Evolutionary conservation across 495 filamentous ascomycete species (phyloP).

Genomic region (Hypomontagnella submonticulosa): DNA sequence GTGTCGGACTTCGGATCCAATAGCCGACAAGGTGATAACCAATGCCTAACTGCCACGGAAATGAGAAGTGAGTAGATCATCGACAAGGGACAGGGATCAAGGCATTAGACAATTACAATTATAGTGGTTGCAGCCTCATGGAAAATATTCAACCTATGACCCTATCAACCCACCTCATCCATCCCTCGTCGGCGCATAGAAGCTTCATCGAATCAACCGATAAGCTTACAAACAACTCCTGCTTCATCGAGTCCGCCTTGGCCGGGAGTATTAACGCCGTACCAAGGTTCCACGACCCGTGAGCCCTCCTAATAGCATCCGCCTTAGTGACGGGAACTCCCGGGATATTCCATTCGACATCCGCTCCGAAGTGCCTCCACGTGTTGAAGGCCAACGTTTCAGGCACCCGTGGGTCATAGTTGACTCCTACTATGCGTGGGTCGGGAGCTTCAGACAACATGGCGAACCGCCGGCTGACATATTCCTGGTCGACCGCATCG

Average conservation of each 20-base stretch:
- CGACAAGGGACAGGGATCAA: conserved; percentile 39
- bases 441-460: conserved; percentile 48
- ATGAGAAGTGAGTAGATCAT: conserved; percentile 46
- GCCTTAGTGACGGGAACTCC: conserved; percentile 46
- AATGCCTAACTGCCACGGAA: conserved; percentile 43
- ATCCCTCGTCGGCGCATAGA: conserved; percentile 48
- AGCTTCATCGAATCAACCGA: conserved; percentile 48
- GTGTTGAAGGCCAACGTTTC: conserved; percentile 50
- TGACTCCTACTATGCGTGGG: conserved; percentile 49
- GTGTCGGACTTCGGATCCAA: conserved; percentile 33
- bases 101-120: conserved; percentile 46
- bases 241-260: conserved; percentile 42
- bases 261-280: conserved; percentile 49
- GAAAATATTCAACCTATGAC: conserved; percentile 46
- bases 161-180: conserved; percentile 49
- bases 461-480: conserved; percentile 43
- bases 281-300: conserved; percentile 47
- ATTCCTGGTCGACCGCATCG: conserved; percentile 48
- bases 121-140: conserved; percentile 42
- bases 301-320: conserved; percentile 48
- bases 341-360: conserved; percentile 49
- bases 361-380: conserved; percentile 52
- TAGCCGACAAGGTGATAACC: conserved; percentile 41
- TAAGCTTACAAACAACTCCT: conserved; percentile 50
- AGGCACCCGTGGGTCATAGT: conserved; percentile 49